phyloP scores from a whole-genome alignment of 345 rosid genomes.

The Rubroshorea leprosula region DNA sequence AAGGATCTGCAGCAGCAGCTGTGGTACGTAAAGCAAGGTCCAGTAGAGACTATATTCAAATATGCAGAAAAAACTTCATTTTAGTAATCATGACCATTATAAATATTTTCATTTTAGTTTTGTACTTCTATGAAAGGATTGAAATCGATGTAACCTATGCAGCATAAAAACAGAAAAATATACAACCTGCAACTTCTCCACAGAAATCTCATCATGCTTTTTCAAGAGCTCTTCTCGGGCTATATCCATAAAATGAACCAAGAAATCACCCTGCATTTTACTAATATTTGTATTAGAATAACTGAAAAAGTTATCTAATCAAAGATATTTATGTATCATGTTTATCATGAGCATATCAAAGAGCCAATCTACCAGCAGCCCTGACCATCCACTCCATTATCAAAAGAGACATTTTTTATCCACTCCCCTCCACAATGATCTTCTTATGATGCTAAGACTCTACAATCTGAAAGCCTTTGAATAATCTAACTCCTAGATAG shows the following conservation, averaged over 20 bases:
- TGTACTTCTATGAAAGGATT: not conserved
- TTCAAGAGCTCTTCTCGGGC: conserved; percentile 88
- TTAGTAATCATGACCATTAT: not conserved
- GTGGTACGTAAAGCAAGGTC: conserved; percentile 95
- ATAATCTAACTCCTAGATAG: not conserved
- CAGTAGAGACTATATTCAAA: conserved; percentile 62
- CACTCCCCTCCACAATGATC: too few relatives aligned
- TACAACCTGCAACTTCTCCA: conserved; percentile 85
- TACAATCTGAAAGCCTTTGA: not conserved
- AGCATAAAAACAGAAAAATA: conserved; percentile 5
- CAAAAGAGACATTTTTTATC: not conserved
- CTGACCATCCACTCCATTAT: not conserved
- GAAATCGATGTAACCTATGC: conserved; percentile 10
- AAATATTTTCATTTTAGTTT: conserved; percentile 10
- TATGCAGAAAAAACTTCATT: not conserved
- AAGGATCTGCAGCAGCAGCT: conserved; percentile 96
- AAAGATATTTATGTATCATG: not conserved
- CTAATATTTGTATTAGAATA: conserved; percentile 11
- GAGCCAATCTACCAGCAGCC: not conserved
- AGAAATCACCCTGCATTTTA: conserved; percentile 75
- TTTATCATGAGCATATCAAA: not conserved
- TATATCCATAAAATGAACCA: conserved; percentile 98
- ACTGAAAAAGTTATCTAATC: conserved; percentile 2
- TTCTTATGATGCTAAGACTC: not conserved
- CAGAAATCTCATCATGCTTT: conserved; percentile 72